Evolutionary conservation across 164 flowering plant genomes (phyloP).

Genomic region (Aristolochia californica): DNA sequence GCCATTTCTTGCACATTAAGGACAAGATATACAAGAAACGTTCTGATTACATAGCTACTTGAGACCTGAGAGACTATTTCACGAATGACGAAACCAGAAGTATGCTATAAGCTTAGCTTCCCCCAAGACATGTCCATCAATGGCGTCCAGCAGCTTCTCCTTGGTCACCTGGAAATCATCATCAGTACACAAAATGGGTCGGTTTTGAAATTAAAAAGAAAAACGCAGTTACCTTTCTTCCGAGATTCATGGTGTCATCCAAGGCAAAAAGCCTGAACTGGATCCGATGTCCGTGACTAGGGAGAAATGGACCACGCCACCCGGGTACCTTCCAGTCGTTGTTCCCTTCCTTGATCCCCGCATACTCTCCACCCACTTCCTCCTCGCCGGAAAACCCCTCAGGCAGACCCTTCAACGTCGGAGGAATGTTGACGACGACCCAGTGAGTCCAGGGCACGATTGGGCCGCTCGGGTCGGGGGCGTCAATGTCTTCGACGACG

Average conservation of each 20-base stretch:
- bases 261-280: constrained; percentile 72
- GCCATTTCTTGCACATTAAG: no score
- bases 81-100: constrained; percentile 19
- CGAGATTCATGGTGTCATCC: constrained; percentile 51
- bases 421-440: constrained; percentile 72
- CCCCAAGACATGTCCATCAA: constrained; percentile 57
- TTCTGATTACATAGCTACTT: no score
- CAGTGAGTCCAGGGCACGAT: constrained; percentile 64
- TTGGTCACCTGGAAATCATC: constrained; percentile 47
- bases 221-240: constrained; percentile 42
- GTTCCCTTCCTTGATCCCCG: constrained; percentile 51
- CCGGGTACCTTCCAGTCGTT: constrained; percentile 69
- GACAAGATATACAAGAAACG: no score
- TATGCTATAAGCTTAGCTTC: constrained; percentile 47
- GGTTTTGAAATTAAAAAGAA: neutral
- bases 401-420: constrained; percentile 56
- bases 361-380: constrained; percentile 43
- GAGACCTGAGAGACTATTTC: no score
- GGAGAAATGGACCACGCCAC: constrained; percentile 58
- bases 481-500: constrained; percentile 68
- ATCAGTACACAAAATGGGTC: neutral
- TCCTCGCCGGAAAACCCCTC: constrained; percentile 71
- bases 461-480: constrained; percentile 50
- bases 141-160: constrained; percentile 59
- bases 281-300: constrained; percentile 47